A percentile compares a stretch with the other conserved stretches of the same genome.
Conservation (phyloP, 225 moss, liverwort and hornwort genomes). For the Asterella californica region DNA sequence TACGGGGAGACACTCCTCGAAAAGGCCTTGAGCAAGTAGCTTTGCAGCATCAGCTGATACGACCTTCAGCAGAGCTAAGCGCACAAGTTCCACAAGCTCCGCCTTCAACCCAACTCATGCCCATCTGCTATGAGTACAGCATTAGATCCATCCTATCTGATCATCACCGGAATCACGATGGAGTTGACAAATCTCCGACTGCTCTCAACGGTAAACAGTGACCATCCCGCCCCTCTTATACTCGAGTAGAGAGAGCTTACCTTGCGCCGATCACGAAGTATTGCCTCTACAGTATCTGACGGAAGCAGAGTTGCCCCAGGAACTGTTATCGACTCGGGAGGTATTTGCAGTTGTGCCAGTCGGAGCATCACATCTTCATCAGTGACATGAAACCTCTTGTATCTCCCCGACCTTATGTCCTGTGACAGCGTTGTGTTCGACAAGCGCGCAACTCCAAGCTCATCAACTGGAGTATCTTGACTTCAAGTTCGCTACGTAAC, state of each 20-base stretch:
- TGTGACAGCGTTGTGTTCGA: conserved; percentile 11
- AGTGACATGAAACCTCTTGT: conserved; percentile 55
- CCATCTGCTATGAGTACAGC: conserved; percentile 11
- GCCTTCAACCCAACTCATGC: conserved; percentile 35
- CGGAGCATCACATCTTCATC: conserved; percentile 53
- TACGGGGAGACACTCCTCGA: conserved; percentile 63
- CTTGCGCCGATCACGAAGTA: conserved; percentile 63
- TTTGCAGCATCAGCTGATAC: conserved; percentile 47
- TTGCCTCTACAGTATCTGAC: conserved; percentile 48
- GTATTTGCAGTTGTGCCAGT: conserved; percentile 62
- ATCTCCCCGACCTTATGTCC: conserved; percentile 67
- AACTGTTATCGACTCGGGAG: conserved; percentile 62
- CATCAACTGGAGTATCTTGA: background rate
- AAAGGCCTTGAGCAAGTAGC: conserved; percentile 54
- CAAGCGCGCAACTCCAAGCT: too few species aligned
- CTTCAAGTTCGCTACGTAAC: background rate
- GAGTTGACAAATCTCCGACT: background rate
- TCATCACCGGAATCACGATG: background rate
- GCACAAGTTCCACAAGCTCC: conserved; percentile 53
- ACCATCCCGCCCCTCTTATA: background rate
- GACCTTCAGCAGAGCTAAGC: conserved; percentile 57
- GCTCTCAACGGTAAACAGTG: background rate
- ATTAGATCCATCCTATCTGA: background rate
- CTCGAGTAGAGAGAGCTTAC: conserved; percentile 12
- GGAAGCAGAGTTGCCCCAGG: conserved; percentile 73